These are phyloP conservation scores for Neodidymelliopsis sp. DNA, from an alignment of 2,329 filamentous ascomycete species.

Conservation along the genomic window DNA sequence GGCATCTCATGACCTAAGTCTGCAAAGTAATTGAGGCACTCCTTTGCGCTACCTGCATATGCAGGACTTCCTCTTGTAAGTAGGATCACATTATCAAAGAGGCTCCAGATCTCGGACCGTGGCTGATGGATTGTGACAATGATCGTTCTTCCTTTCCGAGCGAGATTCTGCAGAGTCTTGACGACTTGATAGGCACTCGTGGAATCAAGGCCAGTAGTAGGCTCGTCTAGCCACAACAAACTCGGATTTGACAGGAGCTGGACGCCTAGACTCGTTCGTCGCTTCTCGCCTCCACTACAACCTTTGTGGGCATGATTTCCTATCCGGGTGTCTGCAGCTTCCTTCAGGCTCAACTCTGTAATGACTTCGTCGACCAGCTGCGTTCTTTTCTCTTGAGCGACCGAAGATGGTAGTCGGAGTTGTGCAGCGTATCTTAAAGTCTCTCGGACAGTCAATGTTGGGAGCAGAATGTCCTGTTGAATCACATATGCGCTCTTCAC, in stretches of 20 bases:
- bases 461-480: conserved; percentile 77
- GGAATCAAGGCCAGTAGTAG: conserved; percentile 77
- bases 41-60: conserved; percentile 67
- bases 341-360: conserved; percentile 75
- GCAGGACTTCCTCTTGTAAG: conserved; percentile 72
- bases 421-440: conserved; percentile 77
- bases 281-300: conserved; percentile 81
- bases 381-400: conserved; percentile 64
- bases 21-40: conserved; percentile 71
- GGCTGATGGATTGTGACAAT: conserved; percentile 81
- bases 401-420: conserved; percentile 70
- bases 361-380: conserved; percentile 79
- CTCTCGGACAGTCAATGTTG: conserved; percentile 77
- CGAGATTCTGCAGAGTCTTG: conserved; percentile 72
- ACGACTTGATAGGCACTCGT: conserved; percentile 79
- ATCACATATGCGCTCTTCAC: conserved; percentile 74
- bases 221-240: conserved; percentile 79
- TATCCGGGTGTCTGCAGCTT: conserved; percentile 77
- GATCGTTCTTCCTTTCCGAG: conserved; percentile 72
- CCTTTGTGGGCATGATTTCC: conserved; percentile 75
- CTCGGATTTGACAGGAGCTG: conserved; percentile 82
- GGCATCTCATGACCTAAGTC: conserved; percentile 67
- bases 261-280: conserved; percentile 78
- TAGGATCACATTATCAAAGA: conserved; percentile 76
- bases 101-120: conserved; percentile 78